These are phyloP conservation scores for Leucosporidium creatinivorum DNA, from an alignment of 768 basidiomycete genomes.

Conservation along the genomic window DNA sequence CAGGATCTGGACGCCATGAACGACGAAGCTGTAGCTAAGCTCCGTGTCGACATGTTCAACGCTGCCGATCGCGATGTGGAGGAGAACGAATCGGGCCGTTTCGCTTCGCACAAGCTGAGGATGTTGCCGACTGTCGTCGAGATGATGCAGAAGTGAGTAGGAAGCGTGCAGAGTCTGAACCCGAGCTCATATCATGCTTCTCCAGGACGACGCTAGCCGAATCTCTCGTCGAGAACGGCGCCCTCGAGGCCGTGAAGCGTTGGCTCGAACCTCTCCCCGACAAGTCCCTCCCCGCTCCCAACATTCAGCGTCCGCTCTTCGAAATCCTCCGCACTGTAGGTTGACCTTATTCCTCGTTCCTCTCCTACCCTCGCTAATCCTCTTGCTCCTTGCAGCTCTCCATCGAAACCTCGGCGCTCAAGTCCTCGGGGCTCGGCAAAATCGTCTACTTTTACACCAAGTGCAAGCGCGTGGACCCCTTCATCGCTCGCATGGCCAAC, in stretches of 20 bases:
- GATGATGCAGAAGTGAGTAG: conserved; percentile 67
- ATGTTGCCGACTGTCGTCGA: conserved; percentile 86
- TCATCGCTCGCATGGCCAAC: conserved; percentile 71
- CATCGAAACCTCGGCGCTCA: conserved; percentile 81
- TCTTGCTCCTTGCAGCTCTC: conserved; percentile 56
- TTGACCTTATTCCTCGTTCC: background rate
- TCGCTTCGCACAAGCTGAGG: conserved; percentile 74
- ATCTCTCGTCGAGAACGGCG: conserved; percentile 89
- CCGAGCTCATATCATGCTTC: background rate
- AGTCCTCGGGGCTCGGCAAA: conserved; percentile 81
- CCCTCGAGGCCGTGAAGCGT: conserved; percentile 75
- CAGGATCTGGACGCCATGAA: conserved; percentile 65
- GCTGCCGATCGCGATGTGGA: conserved; percentile 79
- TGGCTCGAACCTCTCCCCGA: conserved; percentile 96
- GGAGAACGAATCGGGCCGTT: conserved; percentile 68
- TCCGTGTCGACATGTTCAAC: conserved; percentile 77
- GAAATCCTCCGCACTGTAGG: conserved; percentile 58
- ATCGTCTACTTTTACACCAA: conserved; percentile 93
- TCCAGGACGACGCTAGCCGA: conserved; percentile 72
- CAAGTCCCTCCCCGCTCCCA: conserved; percentile 83
- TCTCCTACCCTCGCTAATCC: background rate
- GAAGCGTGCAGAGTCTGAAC: background rate
- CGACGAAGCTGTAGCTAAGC: conserved; percentile 80
- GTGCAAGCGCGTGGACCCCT: conserved; percentile 76
- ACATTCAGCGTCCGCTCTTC: conserved; percentile 91